Evolutionary conservation across 805 yeast species (phyloP).

Genomic region (Scheffersomyces lignosus): DNA sequence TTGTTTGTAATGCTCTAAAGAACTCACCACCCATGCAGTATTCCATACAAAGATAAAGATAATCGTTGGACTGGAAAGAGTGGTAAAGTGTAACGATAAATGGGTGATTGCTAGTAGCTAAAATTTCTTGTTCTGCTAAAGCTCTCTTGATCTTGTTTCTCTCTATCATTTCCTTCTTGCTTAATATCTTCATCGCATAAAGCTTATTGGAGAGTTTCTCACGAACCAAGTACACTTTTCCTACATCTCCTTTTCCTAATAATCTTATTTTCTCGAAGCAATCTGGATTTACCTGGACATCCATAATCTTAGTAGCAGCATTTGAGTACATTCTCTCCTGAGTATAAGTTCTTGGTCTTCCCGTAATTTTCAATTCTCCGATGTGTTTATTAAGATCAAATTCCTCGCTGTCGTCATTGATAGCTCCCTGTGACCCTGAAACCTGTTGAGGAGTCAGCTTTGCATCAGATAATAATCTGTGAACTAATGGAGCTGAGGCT

Average conservation of each 20-base stretch:
- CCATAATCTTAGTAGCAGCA: conserved; percentile 69
- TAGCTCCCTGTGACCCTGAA: conserved; percentile 1
- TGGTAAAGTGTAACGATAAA: conserved; percentile 95
- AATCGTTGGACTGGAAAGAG: conserved; percentile 92
- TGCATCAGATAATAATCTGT: conserved; percentile 28
- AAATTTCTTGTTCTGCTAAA: conserved; percentile 92
- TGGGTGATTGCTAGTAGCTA: conserved; percentile 95
- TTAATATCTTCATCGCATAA: conserved; percentile 90
- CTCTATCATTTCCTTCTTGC: conserved; percentile 90
- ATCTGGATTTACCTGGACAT: conserved; percentile 79
- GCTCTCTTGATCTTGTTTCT: conserved; percentile 94
- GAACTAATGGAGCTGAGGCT: conserved; percentile 79
- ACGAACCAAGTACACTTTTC: conserved; percentile 88
- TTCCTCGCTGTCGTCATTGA: conserved; percentile 26
- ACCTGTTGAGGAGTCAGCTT: too few relatives aligned
- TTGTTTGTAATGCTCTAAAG: conserved; percentile 90
- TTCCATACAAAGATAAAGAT: conserved; percentile 93
- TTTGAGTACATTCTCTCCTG: conserved; percentile 66
- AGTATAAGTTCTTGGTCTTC: conserved; percentile 40
- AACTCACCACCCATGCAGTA: conserved; percentile 99
- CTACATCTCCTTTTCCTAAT: conserved; percentile 98
- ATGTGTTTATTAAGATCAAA: conserved; percentile 43
- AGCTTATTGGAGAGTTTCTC: conserved; percentile 73
- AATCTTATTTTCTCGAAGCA: conserved; percentile 87
- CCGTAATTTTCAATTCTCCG: conserved; percentile 39